Conservation (phyloP, 192 early-diverging fungal genomes). For the Podila clonocystis region DNA sequence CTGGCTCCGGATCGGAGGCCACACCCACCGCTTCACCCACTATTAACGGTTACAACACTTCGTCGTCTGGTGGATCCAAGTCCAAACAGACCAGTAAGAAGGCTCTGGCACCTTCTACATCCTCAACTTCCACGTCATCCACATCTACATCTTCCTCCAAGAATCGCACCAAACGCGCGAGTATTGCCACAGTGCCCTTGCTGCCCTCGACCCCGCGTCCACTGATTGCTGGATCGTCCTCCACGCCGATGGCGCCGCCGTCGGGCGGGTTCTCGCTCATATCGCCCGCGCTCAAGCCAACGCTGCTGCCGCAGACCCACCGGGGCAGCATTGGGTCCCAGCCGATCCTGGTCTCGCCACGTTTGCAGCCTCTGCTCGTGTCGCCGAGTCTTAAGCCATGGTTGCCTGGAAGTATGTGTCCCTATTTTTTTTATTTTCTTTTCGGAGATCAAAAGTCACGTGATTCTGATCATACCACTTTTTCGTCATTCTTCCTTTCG, state of each 20-base stretch:
- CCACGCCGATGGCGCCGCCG: constrained; percentile 21
- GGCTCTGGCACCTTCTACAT: constrained; percentile 21
- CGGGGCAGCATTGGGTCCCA: constrained; percentile 40
- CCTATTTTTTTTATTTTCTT: too few relatives aligned
- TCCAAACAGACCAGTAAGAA: not conserved
- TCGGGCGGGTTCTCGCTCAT: constrained; percentile 23
- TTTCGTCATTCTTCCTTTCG: too few relatives aligned
- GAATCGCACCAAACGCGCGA: not conserved
- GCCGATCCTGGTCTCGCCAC: constrained; percentile 27
- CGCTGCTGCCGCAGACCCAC: constrained; percentile 37
- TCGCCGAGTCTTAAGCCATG: constrained; percentile 60
- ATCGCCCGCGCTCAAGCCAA: constrained; percentile 35
- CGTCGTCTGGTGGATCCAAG: not conserved
- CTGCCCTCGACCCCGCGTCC: constrained; percentile 28
- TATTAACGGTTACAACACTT: constrained; percentile 3
- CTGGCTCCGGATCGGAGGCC: constrained; percentile 26
- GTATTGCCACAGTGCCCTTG: constrained; percentile 11
- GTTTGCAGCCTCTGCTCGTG: constrained; percentile 39
- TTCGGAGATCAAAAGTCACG: not conserved
- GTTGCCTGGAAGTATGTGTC: constrained; percentile 42
- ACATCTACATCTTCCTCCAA: constrained; percentile 7
- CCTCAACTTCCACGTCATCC: constrained; percentile 10
- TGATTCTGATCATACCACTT: too few relatives aligned
- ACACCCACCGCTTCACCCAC: constrained; percentile 26
- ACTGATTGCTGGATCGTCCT: constrained; percentile 1